Conservation (phyloP, 2,329 filamentous ascomycete genomes). For the Botrytis squamosa region DNA sequence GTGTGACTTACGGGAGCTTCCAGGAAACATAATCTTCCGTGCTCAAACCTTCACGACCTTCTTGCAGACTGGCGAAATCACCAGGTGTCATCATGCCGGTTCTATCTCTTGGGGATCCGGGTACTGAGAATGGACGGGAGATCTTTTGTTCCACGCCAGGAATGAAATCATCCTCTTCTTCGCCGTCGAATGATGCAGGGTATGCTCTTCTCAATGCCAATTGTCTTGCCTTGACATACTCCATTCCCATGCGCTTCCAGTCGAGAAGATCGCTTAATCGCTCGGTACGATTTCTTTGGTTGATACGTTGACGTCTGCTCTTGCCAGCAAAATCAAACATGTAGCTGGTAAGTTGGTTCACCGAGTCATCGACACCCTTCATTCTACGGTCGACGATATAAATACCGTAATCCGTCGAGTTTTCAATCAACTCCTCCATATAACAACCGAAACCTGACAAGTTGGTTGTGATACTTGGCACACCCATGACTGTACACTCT, state of each 20-base stretch:
- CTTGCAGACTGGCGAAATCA: slow-evolving; percentile 94
- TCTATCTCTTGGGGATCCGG: slow-evolving; percentile 85
- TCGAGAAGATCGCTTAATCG: slow-evolving; percentile 90
- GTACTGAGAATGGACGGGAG: slow-evolving; percentile 87
- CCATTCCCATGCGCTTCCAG: slow-evolving; percentile 99
- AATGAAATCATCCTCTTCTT: slow-evolving; percentile 86
- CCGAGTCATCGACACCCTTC: slow-evolving; percentile 95
- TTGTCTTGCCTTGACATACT: slow-evolving; percentile 97
- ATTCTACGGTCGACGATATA: slow-evolving; percentile 95
- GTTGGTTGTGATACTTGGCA: slow-evolving; percentile 97
- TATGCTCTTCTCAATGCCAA: slow-evolving; percentile 89
- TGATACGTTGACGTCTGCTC: slow-evolving; percentile 94
- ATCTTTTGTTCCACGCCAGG: slow-evolving; percentile 94
- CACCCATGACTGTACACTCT: slow-evolving; percentile 98
- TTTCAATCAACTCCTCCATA: slow-evolving; percentile 99
- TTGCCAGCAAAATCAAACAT: slow-evolving; percentile 96
- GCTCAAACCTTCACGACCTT: slow-evolving; percentile 86
- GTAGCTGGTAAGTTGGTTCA: slow-evolving; percentile 86
- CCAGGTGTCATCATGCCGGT: slow-evolving; percentile 99
- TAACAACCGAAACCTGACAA: slow-evolving; percentile 97
- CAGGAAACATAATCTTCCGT: slow-evolving; percentile 98
- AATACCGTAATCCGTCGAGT: slow-evolving; percentile 96
- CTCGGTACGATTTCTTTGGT: slow-evolving; percentile 96
- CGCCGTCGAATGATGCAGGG: slow-evolving; percentile 75
- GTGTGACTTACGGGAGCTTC: slow-evolving; percentile 85